Percentiles rank a stretch among this genome's conserved stretches.
These are phyloP conservation scores for Leucocoprinus birnbaumii DNA, from an alignment of 768 basidiomycete species.

Conservation along the genomic window DNA sequence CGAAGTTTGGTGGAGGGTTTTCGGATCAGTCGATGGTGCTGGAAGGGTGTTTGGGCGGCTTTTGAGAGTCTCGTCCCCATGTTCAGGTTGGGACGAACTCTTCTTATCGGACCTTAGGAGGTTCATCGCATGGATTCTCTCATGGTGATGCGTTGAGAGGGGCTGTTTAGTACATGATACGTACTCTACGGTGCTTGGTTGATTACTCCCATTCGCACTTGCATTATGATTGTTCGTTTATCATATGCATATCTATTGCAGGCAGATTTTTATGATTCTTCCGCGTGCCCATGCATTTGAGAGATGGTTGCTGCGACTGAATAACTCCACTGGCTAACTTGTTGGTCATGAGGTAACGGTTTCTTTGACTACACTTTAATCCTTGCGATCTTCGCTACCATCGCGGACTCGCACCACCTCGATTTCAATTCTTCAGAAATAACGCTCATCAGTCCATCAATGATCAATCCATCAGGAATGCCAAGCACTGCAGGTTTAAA, in stretches of 20 bases:
- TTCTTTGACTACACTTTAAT: too few species aligned
- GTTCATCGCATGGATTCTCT: too few species aligned
- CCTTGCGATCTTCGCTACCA: too few species aligned
- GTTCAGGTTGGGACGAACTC: background rate
- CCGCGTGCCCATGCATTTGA: background rate
- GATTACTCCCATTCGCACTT: background rate
- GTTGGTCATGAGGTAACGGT: too few species aligned
- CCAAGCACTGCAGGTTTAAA: too few species aligned
- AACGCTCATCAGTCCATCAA: too few species aligned
- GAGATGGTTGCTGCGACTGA: background rate
- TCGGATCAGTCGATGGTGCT: slow-evolving; percentile 17
- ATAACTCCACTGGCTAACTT: too few species aligned
- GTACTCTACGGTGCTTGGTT: background rate
- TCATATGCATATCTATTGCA: background rate
- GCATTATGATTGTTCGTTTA: background rate
- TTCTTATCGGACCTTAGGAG: background rate
- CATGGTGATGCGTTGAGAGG: too few species aligned
- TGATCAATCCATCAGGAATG: too few species aligned
- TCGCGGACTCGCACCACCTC: too few species aligned
- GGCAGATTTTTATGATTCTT: background rate
- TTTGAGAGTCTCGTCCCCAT: slow-evolving; percentile 15
- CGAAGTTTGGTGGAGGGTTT: slow-evolving; percentile 13
- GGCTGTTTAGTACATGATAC: too few species aligned
- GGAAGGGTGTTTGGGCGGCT: slow-evolving; percentile 27
- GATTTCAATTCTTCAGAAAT: too few species aligned